Evolutionary conservation across 345 rosid genomes (phyloP).

Genomic region (Fremontodendron californicum): DNA sequence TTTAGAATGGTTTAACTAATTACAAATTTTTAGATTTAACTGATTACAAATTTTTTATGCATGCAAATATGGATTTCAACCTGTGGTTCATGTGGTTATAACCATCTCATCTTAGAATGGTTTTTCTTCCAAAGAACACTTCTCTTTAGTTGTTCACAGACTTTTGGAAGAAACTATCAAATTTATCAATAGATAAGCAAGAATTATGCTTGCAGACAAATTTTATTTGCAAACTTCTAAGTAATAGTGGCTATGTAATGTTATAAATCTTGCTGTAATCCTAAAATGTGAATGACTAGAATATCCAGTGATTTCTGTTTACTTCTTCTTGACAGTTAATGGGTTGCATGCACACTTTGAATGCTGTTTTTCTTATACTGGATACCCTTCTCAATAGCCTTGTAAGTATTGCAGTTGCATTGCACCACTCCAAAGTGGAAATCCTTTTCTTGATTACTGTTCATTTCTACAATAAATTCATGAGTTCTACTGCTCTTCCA

Average conservation of each 20-base stretch:
- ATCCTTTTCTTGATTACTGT: not conserved
- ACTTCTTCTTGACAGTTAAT: slow-evolving; percentile 49
- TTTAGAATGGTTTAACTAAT: too few relatives aligned
- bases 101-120: too few relatives aligned
- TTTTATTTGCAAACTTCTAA: not conserved
- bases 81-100: too few relatives aligned
- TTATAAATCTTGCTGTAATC: not conserved
- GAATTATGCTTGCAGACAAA: not conserved
- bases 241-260: too few relatives aligned
- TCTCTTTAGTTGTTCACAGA: too few relatives aligned
- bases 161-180: too few relatives aligned
- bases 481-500: not conserved
- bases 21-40: too few relatives aligned
- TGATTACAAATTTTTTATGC: too few relatives aligned
- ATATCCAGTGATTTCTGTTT: not conserved
- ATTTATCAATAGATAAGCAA: too few relatives aligned
- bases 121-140: too few relatives aligned
- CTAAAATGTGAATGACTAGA: not conserved
- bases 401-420: slow-evolving; percentile 48
- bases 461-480: not conserved
- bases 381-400: slow-evolving; percentile 68
- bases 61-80: too few relatives aligned
- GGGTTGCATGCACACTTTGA: slow-evolving; percentile 77
- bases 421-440: not conserved
- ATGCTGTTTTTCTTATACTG: slow-evolving; percentile 53